Conservation (phyloP, 768 basidiomycete genomes). For the Serpula lacrymans region DNA sequence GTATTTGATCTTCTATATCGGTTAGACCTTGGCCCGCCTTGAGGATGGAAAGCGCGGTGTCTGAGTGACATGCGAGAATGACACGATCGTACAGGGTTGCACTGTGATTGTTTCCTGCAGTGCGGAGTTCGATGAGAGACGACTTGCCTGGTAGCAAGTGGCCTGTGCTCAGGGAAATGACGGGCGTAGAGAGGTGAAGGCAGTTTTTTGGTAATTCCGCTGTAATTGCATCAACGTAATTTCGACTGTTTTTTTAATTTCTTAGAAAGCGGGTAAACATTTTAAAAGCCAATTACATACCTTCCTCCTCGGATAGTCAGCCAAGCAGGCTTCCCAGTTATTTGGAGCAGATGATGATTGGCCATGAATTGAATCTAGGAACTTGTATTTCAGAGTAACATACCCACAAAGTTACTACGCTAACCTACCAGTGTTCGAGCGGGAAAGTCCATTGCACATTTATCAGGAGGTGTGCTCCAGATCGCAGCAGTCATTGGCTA, state of each 20-base stretch:
- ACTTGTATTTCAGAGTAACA: neutral
- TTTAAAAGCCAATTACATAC: constrained; percentile 31
- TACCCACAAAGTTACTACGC: neutral
- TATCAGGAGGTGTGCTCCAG: constrained; percentile 74
- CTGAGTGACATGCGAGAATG: constrained; percentile 71
- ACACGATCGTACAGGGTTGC: constrained; percentile 65
- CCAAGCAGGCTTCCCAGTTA: constrained; percentile 70
- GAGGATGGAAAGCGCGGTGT: constrained; percentile 52
- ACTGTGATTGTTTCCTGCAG: constrained; percentile 42
- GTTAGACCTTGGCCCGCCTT: constrained; percentile 48
- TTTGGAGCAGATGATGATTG: constrained; percentile 72
- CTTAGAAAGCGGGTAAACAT: no score
- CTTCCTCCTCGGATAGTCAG: constrained; percentile 71
- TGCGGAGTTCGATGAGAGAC: constrained; percentile 36
- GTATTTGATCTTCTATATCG: constrained; percentile 48
- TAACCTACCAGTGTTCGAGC: constrained; percentile 54
- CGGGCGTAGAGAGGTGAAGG: constrained; percentile 58
- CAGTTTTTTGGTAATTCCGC: constrained; percentile 47
- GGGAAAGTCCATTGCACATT: constrained; percentile 68
- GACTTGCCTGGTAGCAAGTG: constrained; percentile 8
- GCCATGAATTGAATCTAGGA: constrained; percentile 63
- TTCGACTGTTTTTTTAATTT: constrained; percentile 40
- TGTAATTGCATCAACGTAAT: constrained; percentile 66
- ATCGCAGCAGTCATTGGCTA: constrained; percentile 81
- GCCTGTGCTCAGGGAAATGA: constrained; percentile 41